Evolutionary conservation across 805 yeast species (phyloP).

Genomic region (Kodamaea nitidulidarum): DNA sequence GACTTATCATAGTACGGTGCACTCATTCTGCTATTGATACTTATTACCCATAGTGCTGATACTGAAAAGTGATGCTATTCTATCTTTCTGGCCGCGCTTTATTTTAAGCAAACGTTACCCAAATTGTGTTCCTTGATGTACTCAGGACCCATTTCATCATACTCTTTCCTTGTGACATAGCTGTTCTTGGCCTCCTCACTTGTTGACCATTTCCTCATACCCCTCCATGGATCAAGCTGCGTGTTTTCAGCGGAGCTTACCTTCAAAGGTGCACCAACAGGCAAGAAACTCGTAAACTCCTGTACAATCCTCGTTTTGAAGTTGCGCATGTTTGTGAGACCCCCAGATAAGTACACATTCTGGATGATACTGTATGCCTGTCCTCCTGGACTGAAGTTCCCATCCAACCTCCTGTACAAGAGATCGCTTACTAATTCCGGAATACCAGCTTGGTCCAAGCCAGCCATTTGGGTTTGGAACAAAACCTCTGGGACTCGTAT

Average conservation of each 20-base stretch:
- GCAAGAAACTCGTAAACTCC: constrained; percentile 71
- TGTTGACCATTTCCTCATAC: constrained; percentile 79
- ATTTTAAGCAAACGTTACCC: constrained; percentile 54
- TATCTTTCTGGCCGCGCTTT: not conserved
- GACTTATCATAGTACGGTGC: no score
- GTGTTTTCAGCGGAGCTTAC: constrained; percentile 69
- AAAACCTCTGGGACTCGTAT: constrained; percentile 88
- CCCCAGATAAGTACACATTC: constrained; percentile 84
- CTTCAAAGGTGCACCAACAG: constrained; percentile 56
- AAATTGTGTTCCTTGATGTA: constrained; percentile 82
- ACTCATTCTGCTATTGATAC: no score
- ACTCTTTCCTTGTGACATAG: constrained; percentile 65
- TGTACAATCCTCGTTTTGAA: constrained; percentile 61
- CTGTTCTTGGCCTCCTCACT: constrained; percentile 43
- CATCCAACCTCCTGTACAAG: constrained; percentile 54
- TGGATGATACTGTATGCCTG: constrained; percentile 50
- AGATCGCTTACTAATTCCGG: constrained; percentile 69
- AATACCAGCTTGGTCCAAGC: constrained; percentile 95
- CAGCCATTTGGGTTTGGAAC: constrained; percentile 91
- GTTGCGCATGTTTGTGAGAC: constrained; percentile 63
- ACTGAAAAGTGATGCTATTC: no score
- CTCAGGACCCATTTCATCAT: constrained; percentile 85
- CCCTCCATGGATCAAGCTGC: constrained; percentile 82
- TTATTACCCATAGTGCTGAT: no score
- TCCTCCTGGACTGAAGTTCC: constrained; percentile 50